These are phyloP conservation scores for Eucalyptus paniculata DNA, from an alignment of 345 rosid species.

Conservation along the genomic window DNA sequence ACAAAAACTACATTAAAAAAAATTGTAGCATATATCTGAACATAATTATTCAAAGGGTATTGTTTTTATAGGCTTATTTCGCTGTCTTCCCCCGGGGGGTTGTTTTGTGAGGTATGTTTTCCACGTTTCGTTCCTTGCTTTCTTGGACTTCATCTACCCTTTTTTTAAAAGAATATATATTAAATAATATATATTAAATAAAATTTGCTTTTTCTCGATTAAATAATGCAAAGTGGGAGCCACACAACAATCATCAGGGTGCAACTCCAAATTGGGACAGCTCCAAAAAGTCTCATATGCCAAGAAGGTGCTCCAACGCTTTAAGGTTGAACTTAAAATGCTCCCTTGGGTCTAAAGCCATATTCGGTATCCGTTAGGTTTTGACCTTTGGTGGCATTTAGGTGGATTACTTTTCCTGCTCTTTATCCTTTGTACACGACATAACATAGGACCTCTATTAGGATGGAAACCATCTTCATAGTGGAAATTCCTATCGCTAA, in stretches of 20 bases:
- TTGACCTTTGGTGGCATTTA: background rate
- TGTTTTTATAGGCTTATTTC: background rate
- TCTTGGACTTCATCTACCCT: background rate
- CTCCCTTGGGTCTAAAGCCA: background rate
- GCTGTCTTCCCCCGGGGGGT: background rate
- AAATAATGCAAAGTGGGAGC: background rate
- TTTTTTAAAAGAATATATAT: background rate
- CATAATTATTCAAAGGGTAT: background rate
- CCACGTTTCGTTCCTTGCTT: background rate
- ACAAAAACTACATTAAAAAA: background rate
- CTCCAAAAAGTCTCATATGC: background rate
- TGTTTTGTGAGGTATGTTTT: background rate
- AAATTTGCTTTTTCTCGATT: too few relatives aligned
- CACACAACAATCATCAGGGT: background rate
- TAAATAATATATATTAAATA: background rate
- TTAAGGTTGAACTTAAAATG: background rate
- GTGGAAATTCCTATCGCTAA: background rate
- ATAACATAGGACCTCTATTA: background rate
- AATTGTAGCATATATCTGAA: background rate
- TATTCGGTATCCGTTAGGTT: background rate
- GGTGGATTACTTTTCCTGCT: background rate
- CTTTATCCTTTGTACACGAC: background rate
- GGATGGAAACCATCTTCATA: background rate
- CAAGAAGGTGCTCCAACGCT: background rate
- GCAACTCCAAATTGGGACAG: background rate